These are phyloP conservation scores for Antitrichia curtipendula DNA, from an alignment of 225 moss, liverwort and hornwort species.

Conservation along the genomic window DNA sequence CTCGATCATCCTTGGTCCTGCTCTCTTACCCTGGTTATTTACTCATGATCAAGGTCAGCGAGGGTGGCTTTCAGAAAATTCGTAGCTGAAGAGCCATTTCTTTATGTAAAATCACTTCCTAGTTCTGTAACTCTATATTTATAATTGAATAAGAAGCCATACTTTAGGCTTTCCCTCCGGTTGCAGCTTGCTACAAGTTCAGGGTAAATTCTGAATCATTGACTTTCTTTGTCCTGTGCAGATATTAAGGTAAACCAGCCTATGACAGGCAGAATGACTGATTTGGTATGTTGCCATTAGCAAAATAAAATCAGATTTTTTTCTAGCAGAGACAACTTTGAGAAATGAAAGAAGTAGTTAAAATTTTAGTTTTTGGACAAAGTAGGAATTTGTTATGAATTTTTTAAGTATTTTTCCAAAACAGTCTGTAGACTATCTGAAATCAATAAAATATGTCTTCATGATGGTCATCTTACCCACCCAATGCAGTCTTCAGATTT, in stretches of 20 bases:
- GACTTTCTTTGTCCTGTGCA: neutral
- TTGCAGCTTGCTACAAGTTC: neutral
- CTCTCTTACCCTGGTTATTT: neutral
- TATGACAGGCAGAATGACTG: no score
- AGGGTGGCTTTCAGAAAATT: neutral
- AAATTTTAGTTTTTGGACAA: no score
- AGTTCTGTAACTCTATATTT: neutral
- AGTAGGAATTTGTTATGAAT: no score
- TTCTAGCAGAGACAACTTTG: no score
- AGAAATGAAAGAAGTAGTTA: no score
- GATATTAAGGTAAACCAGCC: neutral
- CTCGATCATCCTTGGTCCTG: neutral
- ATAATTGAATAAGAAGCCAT: slow-evolving; percentile 16
- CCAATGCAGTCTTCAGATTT: no score
- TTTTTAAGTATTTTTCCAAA: no score
- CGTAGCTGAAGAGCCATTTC: neutral
- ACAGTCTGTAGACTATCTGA: no score
- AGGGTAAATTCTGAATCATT: neutral
- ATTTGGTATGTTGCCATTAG: no score
- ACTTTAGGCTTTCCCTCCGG: neutral
- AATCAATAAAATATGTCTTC: no score
- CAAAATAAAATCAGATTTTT: no score
- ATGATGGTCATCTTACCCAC: no score
- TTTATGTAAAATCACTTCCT: slow-evolving; percentile 3
- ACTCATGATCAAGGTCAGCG: neutral